These are phyloP conservation scores for Erythrobasidium yunnanense DNA, from an alignment of 768 basidiomycete species.

Conservation along the genomic window DNA sequence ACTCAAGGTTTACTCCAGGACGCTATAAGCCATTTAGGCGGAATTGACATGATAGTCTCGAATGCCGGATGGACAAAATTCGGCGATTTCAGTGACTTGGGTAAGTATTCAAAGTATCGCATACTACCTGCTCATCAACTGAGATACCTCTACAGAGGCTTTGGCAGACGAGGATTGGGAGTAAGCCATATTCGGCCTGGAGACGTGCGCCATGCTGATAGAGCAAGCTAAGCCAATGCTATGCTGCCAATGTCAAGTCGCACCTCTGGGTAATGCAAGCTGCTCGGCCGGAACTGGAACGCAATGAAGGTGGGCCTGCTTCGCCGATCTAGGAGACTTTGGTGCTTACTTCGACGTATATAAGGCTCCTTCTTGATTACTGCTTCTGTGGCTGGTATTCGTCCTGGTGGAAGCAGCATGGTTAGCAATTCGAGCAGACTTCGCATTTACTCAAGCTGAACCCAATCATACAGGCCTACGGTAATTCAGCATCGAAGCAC, in stretches of 20 bases:
- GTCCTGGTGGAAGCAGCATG: conserved; percentile 15
- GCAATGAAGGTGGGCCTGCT: not conserved
- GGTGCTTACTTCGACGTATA: not conserved
- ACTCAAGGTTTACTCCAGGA: not conserved
- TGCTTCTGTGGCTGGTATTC: conserved; percentile 3
- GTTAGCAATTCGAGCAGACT: not conserved
- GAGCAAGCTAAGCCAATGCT: not conserved
- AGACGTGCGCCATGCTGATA: not conserved
- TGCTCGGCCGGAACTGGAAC: not conserved
- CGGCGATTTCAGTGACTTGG: not conserved
- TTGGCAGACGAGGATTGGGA: conserved; percentile 7
- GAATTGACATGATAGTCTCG: not conserved
- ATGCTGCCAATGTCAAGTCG: conserved; percentile 1
- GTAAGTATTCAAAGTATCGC: too few relatives aligned
- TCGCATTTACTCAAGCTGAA: not conserved
- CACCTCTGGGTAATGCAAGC: conserved; percentile 20
- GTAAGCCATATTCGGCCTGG: not conserved
- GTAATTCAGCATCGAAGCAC: not conserved
- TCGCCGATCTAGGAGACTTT: too few relatives aligned
- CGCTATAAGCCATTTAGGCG: not conserved
- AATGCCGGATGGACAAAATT: conserved; percentile 16
- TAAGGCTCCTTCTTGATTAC: conserved; percentile 2
- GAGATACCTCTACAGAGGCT: not conserved
- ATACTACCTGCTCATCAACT: not conserved
- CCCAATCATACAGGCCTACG: not conserved